Base-by-base conservation (phyloP, 352 stramenopile genomes). In the Globisporangium abappressorium region DNA sequence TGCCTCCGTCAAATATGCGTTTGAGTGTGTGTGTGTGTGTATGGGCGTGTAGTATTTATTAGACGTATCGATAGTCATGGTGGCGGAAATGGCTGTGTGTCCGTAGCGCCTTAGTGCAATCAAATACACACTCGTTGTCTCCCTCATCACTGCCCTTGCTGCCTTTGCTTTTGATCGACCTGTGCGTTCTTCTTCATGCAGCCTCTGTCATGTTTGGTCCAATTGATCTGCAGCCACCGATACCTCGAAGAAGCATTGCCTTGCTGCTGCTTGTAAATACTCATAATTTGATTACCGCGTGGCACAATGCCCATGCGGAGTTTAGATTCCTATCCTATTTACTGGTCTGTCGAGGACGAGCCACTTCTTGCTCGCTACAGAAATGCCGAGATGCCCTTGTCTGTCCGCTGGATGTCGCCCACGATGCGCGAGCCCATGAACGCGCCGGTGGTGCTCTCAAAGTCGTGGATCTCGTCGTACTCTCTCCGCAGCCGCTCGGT, bases 1-100 rank as follows among this genome's bases (percentile, higher is more conserved):
- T 91, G 85, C 81, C 78, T 76, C 78, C 70, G 3, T 28, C 49
- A 58, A 36, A 30, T 8, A 33, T 57, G 60, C 34, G 58, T 73
- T 57, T 46, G 30, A 14, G 34, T 3, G 36, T 43, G 12, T 5
- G 3, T 43, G 9, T 41, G 36, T 57, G 55, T 53, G 57, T 65
- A 22, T 59, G 3, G 28, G 49, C 51, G 47, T 46, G 24, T 67
- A 14, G 24, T 26, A 26, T 26, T 26, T 34, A 34, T 34, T 34
- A 34, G 30, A 34, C 30, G 30, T 34, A 5, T 34, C 7, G 7
- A 34, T 34, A 34, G 30, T 34, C 3, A 41, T 41, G 7, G 34
- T 14, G 8, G 34, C 11, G 9, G 34, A 12, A 41, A 11, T 14
- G 1, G 34, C 34, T 14, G 2, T 12, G 34, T 15, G 11, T 43